A percentile compares a stretch with the other conserved stretches of the same genome.
Evolutionary conservation across 2,329 filamentous ascomycete genomes (phyloP).

Genomic region (Byssochlamys sp.): DNA sequence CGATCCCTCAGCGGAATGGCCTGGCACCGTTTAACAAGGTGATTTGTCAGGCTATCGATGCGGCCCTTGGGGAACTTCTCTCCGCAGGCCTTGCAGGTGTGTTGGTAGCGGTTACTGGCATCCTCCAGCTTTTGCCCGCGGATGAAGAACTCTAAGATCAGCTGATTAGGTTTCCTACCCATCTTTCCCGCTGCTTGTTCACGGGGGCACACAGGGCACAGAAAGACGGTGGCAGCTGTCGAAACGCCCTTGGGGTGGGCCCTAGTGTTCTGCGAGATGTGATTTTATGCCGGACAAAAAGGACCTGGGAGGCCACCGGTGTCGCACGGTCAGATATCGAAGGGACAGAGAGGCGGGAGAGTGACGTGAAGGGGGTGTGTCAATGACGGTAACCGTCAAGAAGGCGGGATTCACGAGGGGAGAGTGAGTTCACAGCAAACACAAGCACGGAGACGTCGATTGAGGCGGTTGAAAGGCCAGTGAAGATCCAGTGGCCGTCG

Average conservation of each 20-base stretch:
- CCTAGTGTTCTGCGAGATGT: not conserved
- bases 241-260: not conserved
- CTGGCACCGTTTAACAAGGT: slow-evolving; percentile 79
- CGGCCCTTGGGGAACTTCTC: slow-evolving; percentile 85
- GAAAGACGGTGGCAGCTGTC: not conserved
- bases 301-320: not conserved
- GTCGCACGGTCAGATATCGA: not conserved
- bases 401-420: not conserved
- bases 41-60: slow-evolving; percentile 69
- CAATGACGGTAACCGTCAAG: not conserved
- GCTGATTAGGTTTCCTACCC: slow-evolving; percentile 73
- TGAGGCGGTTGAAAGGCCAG: not conserved
- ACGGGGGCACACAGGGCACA: not conserved
- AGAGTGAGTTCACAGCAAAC: not conserved
- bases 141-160: slow-evolving; percentile 82
- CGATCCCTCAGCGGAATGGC: slow-evolving; percentile 65
- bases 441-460: not conserved
- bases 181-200: slow-evolving; percentile 38
- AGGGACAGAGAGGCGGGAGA: not conserved
- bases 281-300: not conserved
- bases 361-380: not conserved
- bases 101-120: slow-evolving; percentile 81
- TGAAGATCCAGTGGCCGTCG: not conserved
- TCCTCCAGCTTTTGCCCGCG: slow-evolving; percentile 78
- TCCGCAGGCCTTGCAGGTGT: slow-evolving; percentile 80